phyloP scores from a whole-genome alignment of 345 rosid genomes.

The Mallotus nudiflorus region DNA sequence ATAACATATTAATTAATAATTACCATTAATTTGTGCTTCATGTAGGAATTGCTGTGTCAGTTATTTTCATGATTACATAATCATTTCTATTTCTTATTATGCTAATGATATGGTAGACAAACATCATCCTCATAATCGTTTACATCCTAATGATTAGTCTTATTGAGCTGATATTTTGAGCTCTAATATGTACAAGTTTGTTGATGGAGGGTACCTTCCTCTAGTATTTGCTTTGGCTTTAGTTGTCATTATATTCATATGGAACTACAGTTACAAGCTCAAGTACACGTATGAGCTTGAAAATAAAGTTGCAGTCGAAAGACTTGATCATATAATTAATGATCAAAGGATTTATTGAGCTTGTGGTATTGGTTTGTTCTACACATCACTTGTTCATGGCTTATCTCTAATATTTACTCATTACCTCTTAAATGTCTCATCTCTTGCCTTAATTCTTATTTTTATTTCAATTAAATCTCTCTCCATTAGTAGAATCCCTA shows the following conservation, averaged over 20 bases:
- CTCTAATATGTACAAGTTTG: no score
- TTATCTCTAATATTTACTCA: conserved; percentile 46
- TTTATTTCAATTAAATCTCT: conserved; percentile 47
- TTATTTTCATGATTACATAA: conserved; percentile 49
- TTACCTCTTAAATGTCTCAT: conserved; percentile 38
- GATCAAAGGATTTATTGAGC: conserved; percentile 15
- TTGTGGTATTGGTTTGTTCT: conserved; percentile 45
- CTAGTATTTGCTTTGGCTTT: conserved; percentile 31
- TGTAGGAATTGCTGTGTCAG: conserved; percentile 49
- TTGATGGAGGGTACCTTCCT: conserved; percentile 53
- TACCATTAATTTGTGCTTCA: no score
- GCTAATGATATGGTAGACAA: conserved; percentile 59
- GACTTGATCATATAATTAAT: conserved; percentile 14
- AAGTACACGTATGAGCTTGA: conserved; percentile 50
- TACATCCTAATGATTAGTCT: conserved; percentile 29
- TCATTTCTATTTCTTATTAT: conserved; percentile 43
- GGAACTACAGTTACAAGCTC: conserved; percentile 41
- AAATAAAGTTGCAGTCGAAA: conserved; percentile 36
- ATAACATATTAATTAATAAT: no score
- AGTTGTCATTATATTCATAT: conserved; percentile 41
- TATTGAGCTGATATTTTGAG: conserved; percentile 39
- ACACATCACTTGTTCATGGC: conserved; percentile 46
- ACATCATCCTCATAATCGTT: conserved; percentile 31
- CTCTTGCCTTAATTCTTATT: conserved; percentile 39
- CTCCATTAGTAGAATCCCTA: conserved; percentile 34